phyloP scores from a whole-genome alignment of 768 basidiomycete species.

The Mycena galopus region DNA sequence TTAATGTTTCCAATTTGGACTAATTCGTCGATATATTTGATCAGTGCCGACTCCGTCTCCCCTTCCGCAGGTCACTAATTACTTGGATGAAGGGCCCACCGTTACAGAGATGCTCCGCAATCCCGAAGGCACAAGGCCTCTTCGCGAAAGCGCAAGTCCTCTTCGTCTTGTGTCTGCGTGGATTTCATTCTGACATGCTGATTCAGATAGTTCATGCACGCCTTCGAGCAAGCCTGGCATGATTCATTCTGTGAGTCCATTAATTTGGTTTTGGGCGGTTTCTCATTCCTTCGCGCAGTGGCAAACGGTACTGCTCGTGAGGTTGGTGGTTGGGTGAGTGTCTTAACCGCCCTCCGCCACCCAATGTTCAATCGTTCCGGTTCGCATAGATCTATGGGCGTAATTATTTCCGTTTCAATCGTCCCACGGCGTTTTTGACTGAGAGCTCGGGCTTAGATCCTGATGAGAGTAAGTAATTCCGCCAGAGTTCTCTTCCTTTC shows the following conservation, averaged over 20 bases:
- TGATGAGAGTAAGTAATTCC: neutral
- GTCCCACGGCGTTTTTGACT: neutral
- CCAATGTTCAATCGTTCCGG: neutral
- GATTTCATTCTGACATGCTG: neutral
- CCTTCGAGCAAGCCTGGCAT: neutral
- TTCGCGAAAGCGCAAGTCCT: conserved; percentile 5
- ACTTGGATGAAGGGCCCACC: conserved; percentile 1
- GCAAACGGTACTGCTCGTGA: conserved; percentile 1
- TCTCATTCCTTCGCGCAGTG: neutral
- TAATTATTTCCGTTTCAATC: neutral
- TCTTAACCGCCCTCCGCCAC: neutral
- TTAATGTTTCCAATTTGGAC: neutral
- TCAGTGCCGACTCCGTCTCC: neutral
- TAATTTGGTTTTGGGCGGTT: neutral
- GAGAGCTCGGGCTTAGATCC: neutral
- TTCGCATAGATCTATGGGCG: neutral
- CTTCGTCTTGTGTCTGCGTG: neutral
- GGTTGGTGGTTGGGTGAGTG: neutral
- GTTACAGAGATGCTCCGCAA: neutral
- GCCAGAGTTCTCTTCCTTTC: neutral
- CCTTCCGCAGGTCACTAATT: neutral
- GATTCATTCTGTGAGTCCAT: neutral
- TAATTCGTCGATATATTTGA: neutral
- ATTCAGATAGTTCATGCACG: neutral
- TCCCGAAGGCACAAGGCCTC: too few species aligned